Evolutionary conservation across 371 early-diverging fungal species (phyloP), one percentile per base, ranked within the genome.

Genomic region (Mucor saturninus): DNA sequence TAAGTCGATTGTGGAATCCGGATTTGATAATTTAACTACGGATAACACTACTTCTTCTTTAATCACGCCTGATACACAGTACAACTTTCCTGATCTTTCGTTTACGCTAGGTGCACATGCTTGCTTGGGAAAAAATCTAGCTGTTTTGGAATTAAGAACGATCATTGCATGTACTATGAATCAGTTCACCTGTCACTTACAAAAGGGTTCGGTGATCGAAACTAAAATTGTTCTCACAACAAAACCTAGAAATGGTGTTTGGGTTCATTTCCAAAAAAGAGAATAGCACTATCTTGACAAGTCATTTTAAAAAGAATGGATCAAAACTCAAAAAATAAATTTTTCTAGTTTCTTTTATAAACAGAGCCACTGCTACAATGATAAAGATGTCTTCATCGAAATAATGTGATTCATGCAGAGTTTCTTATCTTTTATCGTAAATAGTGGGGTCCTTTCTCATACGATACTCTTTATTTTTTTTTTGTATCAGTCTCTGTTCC

Each of bases 81-180:
- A 81, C 13, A 69, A 67, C 39, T 81, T 83, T 50, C 83, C 83
- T 11, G 78, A 83, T 54, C 58, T 83, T 3, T 59, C 78, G 0
- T 83, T 83, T 38, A 75, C 83, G 0, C 48, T 79, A 6, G 83
- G 83, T 0, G 67, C 71, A 0, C 83, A 83, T 54, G 57, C 80
- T 14, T 83, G 83, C 48, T 59, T 83, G 15, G 80, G 80, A 8
- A 77, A 77, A 37, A 77, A 79, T 60, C 46, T 83, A 66, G 80
- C 80, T 2, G 70, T 74, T 6, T 67, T 83, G 15, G 80, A 83
- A 43, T 43, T 83, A 10, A 73, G 83, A 37, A 71, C 73, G 0
- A 67, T 72, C 1, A 77, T 82, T 69, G 80, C 80, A 30, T 74
- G 68, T 52, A 65, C 71, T 0, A 54, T 79, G 38, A 77, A 83